Percentiles rank a stretch among this genome's conserved stretches.
Conservation (phyloP, 495 filamentous ascomycete species). For the Cryomyces minteri region DNA sequence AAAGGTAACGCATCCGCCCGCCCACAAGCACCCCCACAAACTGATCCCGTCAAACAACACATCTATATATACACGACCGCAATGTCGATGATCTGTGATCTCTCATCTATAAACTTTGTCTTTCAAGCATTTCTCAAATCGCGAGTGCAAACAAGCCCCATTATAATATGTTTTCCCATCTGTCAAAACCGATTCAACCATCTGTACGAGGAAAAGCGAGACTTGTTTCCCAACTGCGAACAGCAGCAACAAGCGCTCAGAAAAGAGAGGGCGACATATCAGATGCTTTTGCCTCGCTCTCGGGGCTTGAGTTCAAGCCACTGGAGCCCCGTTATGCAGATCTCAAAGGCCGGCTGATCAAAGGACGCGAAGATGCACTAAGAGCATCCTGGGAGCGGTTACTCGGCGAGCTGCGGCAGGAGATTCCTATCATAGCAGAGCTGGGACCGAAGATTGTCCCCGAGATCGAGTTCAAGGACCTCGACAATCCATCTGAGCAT, state of each 20-base stretch:
- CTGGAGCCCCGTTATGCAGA: conserved; percentile 55
- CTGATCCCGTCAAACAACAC: neutral
- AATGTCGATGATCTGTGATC: neutral
- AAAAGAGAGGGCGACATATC: conserved; percentile 53
- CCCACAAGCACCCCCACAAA: neutral
- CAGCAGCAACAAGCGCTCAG: conserved; percentile 9
- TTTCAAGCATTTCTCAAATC: neutral
- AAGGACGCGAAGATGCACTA: conserved; percentile 42
- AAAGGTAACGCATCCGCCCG: neutral
- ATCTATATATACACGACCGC: neutral
- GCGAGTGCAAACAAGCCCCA: neutral
- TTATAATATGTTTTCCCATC: conserved; percentile 1
- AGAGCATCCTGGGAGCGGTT: conserved; percentile 52
- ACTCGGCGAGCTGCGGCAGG: conserved; percentile 31
- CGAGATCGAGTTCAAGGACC: conserved; percentile 19
- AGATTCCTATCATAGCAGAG: conserved; percentile 30
- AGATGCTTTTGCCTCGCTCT: conserved; percentile 65
- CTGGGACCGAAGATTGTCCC: conserved; percentile 23
- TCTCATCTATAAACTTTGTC: neutral
- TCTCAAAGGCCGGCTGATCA: conserved; percentile 48
- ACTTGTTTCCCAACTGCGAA: conserved; percentile 3
- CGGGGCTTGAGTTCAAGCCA: conserved; percentile 40
- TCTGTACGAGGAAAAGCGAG: neutral
- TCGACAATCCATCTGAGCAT: conserved; percentile 9
- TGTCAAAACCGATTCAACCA: neutral